Evolutionary conservation across 345 rosid species (phyloP).

Genomic region (Moricandia moricandioides): DNA sequence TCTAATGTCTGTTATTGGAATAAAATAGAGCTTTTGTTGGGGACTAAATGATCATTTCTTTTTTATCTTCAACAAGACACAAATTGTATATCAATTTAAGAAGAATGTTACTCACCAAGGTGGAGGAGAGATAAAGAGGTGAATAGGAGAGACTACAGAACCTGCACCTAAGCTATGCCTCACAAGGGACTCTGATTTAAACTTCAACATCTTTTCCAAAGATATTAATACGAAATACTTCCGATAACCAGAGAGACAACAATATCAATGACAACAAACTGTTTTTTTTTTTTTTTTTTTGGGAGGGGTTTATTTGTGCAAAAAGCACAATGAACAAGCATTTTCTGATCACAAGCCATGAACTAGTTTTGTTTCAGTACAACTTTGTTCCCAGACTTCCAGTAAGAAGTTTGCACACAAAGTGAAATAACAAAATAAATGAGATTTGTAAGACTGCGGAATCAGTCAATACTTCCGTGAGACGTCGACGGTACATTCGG

Average conservation of each 20-base stretch:
- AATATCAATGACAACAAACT: conserved; percentile 1
- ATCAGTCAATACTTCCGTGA: conserved; percentile 81
- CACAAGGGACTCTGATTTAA: neutral
- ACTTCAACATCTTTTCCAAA: neutral
- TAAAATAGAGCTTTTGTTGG: conserved; percentile 28
- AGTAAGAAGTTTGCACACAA: conserved; percentile 45
- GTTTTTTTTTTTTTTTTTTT: neutral
- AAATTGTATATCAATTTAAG: neutral
- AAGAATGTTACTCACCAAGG: neutral
- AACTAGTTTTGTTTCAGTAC: conserved; percentile 38
- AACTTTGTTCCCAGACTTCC: conserved; percentile 52
- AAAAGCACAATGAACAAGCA: conserved; percentile 27
- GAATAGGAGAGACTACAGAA: neutral
- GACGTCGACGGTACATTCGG: conserved; percentile 79
- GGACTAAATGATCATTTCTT: neutral
- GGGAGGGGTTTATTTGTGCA: neutral
- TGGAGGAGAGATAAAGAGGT: neutral
- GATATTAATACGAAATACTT: neutral
- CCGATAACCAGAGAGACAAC: neutral
- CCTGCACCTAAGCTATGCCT: neutral
- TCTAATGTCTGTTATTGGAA: conserved; percentile 73
- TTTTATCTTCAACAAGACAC: neutral
- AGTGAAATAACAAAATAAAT: conserved; percentile 35
- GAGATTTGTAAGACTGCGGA: conserved; percentile 23
- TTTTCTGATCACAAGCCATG: conserved; percentile 48